A percentile compares a stretch with the other conserved stretches of the same genome.
Evolutionary conservation across 1,139 yeast species (phyloP).

Genomic region (Candida mesenterica): DNA sequence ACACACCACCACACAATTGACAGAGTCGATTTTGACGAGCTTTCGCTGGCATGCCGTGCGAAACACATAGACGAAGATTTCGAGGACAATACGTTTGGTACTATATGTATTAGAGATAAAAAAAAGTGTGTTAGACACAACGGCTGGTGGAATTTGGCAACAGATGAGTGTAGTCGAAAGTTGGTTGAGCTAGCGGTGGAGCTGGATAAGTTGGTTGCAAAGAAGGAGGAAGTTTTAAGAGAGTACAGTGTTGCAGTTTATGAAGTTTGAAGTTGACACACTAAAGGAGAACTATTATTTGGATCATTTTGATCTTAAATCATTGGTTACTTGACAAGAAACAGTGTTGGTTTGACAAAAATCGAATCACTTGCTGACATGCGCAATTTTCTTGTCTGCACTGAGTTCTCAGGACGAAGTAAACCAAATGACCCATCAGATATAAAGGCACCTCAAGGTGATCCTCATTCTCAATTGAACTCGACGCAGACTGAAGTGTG

Average conservation of each 20-base stretch:
- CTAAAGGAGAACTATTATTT: no score
- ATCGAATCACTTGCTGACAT: no score
- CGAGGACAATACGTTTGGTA: conserved; percentile 20
- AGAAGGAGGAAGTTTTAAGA: conserved; percentile 25
- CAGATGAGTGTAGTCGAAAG: conserved; percentile 42
- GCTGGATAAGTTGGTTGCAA: conserved; percentile 22
- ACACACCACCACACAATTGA: background rate
- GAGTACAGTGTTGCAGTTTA: conserved; percentile 37
- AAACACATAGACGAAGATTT: conserved; percentile 10
- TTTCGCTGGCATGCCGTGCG: conserved; percentile 19
- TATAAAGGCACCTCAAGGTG: no score
- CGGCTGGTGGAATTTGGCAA: conserved; percentile 61
- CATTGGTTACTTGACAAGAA: no score
- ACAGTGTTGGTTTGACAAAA: no score
- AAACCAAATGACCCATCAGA: no score
- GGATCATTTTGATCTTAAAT: no score
- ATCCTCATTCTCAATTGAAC: no score
- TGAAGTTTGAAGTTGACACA: conserved; percentile 19
- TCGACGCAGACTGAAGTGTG: no score
- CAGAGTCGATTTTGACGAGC: conserved; percentile 11
- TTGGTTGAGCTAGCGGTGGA: conserved; percentile 26
- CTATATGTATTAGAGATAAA: conserved; percentile 58
- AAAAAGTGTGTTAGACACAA: conserved; percentile 65
- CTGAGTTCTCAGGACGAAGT: no score
- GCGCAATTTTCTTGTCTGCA: no score